Evolutionary conservation across 2,329 filamentous ascomycete genomes (phyloP), one percentile per base, ranked within the genome.

Genomic region (Zasmidium citrigriseum): DNA sequence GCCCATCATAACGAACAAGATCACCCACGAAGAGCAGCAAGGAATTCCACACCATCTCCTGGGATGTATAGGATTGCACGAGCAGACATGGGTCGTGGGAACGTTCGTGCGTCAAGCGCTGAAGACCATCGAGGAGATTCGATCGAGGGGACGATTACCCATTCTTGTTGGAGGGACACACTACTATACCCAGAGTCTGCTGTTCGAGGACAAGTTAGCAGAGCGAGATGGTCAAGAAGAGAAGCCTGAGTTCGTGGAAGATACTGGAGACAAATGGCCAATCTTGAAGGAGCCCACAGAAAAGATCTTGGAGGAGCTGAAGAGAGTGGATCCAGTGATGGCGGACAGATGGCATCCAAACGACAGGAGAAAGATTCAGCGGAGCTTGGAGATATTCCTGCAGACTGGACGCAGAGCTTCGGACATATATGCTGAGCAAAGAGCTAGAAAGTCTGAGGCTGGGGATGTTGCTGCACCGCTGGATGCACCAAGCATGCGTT

Each of bases 1-100:
- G 46, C 92, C 95, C 4, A 88, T 98, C 63, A 93, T 98, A 67
- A 99, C 95, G 23, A 99, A 99, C 75, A 96, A 98, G 73, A 89
- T 98, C 58, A 85, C 90, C 0, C 53, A 71, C 0, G 82, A 86
- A 20, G 93, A 98, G 72, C 87, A 87, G 68, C 84, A 88, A 60
- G 90, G 89, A 10, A 81, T 99, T 11, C 89, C 89, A 3, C 95
- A 99, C 72, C 93, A 99, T 74, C 79, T 99, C 2, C 83, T 99
- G 22, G 91, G 90, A 52, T 88, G 87, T 63, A 88, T 98, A 55
- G 82, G 84, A 4, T 78, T 95, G 2, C 82, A 89, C 38, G 86
- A 93, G 62, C 86, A 89, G 64, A 87, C 93, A 0, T 98, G 93
- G 93, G 87, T 86, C 3, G 89, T 97, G 9, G 85, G 88, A 0